Percentiles rank a stretch among this genome's conserved stretches.
Conservation (phyloP, 2,329 filamentous ascomycete genomes). For the Orbilia quercus region DNA sequence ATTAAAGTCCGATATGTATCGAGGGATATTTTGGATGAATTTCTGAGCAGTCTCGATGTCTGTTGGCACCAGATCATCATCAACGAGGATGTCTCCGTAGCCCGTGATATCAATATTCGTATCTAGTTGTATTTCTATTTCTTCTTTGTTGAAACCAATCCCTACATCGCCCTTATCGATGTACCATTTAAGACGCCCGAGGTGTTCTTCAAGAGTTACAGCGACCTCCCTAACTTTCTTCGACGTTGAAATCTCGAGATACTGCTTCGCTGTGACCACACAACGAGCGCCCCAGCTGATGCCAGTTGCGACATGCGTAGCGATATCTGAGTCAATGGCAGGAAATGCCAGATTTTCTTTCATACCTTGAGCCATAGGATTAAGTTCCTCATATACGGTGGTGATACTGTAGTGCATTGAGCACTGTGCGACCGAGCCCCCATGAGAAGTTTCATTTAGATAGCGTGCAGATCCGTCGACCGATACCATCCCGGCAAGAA, state of each 20-base stretch:
- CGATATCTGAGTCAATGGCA: conserved; percentile 11
- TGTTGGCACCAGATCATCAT: conserved; percentile 33
- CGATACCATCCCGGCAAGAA: conserved; percentile 39
- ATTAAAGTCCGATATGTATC: conserved; percentile 56
- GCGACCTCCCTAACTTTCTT: conserved; percentile 2
- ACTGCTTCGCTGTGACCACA: conserved; percentile 39
- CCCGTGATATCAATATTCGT: conserved; percentile 44
- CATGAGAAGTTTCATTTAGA: conserved; percentile 20
- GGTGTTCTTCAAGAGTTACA: conserved; percentile 3
- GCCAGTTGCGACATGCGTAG: conserved; percentile 42
- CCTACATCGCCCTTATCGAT: not conserved
- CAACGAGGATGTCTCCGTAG: conserved; percentile 56
- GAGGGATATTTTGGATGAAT: conserved; percentile 58
- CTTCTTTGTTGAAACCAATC: not conserved
- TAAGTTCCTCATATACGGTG: conserved; percentile 33
- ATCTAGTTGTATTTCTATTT: not conserved
- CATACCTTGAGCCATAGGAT: conserved; percentile 19
- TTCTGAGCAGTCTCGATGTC: conserved; percentile 57
- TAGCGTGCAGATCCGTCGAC: conserved; percentile 37
- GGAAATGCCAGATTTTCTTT: conserved; percentile 8
- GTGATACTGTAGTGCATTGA: conserved; percentile 45
- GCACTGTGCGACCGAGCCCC: conserved; percentile 1
- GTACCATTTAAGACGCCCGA: conserved; percentile 1
- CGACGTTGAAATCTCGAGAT: not conserved
- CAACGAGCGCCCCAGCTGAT: conserved; percentile 45